Base-by-base conservation (phyloP, 2,329 filamentous ascomycete genomes). In the Hypoxylon sp. region DNA sequence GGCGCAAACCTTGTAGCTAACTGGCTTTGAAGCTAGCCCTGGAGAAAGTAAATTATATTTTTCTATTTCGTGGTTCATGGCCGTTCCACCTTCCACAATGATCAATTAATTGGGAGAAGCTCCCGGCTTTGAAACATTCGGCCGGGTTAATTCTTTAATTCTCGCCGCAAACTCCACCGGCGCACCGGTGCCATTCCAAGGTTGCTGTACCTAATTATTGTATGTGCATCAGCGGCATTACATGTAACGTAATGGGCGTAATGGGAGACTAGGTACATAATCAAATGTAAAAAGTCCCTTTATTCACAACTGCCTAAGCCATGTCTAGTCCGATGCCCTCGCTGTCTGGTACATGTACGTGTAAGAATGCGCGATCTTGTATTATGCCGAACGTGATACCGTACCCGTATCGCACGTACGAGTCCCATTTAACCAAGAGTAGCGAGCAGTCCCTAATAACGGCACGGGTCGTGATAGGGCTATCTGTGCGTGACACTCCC, bases 81-180 rank as follows among this genome's bases (percentile, higher is more conserved):
- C 24, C 48, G 30, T 55, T 63, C 51, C 55, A 57, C 65, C 62
- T 68, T 65, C 59, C 59, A 63, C 44, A 57, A 61, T 16, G 4
- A 61, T 62, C 57, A 56, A 65, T 65, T 62, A 62, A 65, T 65
- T 63, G 55, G 36, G 51, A 64, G 63, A 68, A 52, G 51, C 51
- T 65, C 63, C 59, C 60, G 63, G 63, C 38, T 53, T 68, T 68
- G 66, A 68, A 68, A 68, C 66, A 68, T 66, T 68, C 63, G 63
- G 59, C 63, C 63, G 63, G 66, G 59, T 61, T 60, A 66, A 68
- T 69, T 70, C 70, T 70, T 66, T 64, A 66, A 68, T 69, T 70
- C 70, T 70, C 65, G 64, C 67, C 65, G 68, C 59, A 58, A 40
- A 68, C 71, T 71, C 71, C 71, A 72, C 71, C 65, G 64, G 67